A percentile compares a stretch with the other conserved stretches of the same genome.
Conservation (phyloP, 441 rosid genomes). For the Erodium chrysanthum region DNA sequence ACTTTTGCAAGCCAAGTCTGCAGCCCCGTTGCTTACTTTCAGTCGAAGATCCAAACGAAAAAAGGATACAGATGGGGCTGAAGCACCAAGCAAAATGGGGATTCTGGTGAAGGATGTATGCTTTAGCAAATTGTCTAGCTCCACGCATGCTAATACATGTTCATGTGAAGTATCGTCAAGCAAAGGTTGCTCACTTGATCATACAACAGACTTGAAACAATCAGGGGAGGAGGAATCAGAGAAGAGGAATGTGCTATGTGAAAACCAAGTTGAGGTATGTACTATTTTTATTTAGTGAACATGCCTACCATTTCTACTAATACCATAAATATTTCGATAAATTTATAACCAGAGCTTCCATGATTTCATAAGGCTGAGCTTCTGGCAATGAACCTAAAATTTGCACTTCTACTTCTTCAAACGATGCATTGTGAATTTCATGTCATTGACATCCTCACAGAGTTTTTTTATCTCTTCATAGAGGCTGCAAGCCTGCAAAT, state of each 20-base stretch:
- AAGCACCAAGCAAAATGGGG: conserved; percentile 10
- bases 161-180: conserved; percentile 12
- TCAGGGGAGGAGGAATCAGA: conserved; percentile 13
- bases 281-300: not conserved
- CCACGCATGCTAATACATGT: conserved; percentile 9
- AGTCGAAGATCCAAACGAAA: conserved; percentile 30
- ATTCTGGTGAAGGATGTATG: conserved; percentile 10
- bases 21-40: conserved; percentile 28
- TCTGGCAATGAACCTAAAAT: not conserved
- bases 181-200: conserved; percentile 18
- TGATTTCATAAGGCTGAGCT: not conserved
- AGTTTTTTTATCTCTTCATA: not conserved
- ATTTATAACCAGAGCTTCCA: not conserved
- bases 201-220: conserved; percentile 12
- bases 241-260: not conserved
- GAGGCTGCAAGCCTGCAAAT: not conserved
- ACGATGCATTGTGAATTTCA: not conserved
- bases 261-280: conserved; percentile 23
- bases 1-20: conserved; percentile 18
- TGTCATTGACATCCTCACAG: not conserved
- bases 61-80: conserved; percentile 15
- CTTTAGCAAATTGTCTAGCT: conserved; percentile 13
- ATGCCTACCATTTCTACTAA: not conserved
- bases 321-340: not conserved
- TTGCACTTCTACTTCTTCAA: not conserved